These are phyloP conservation scores for Alternaria metachromatica DNA, from an alignment of 2,329 filamentous ascomycete species.

Conservation along the genomic window DNA sequence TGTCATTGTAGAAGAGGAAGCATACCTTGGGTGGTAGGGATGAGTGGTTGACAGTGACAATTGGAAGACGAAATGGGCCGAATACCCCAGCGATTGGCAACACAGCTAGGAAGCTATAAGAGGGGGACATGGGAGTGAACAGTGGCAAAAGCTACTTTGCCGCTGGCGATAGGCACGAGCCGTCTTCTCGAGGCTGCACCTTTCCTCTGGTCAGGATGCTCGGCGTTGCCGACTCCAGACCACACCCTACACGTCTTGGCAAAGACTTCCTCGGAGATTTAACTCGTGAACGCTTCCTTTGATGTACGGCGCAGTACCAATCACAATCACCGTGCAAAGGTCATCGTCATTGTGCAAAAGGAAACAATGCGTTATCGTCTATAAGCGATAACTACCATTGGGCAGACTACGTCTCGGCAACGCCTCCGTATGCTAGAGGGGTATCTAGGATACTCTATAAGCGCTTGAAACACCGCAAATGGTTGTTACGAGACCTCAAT, in stretches of 20 bases:
- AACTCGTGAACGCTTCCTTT: neutral
- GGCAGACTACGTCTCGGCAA: neutral
- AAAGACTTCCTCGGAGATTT: neutral
- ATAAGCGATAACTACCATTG: neutral
- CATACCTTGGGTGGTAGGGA: neutral
- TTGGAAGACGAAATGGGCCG: neutral
- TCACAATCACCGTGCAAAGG: neutral
- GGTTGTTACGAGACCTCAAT: neutral
- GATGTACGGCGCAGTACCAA: neutral
- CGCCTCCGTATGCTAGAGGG: neutral
- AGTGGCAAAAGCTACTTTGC: neutral
- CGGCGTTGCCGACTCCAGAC: neutral
- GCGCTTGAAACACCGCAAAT: neutral
- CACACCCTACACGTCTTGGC: neutral
- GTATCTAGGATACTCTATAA: neutral
- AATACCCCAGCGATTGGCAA: neutral
- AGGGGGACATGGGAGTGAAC: neutral
- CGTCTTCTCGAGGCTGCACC: neutral
- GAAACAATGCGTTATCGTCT: neutral
- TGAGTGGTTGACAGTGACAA: neutral
- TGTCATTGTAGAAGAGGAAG: neutral
- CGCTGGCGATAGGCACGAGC: neutral
- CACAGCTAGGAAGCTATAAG: neutral
- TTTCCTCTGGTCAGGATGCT: neutral
- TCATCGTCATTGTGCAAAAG: neutral